Conservation (phyloP, 2,329 filamentous ascomycete genomes). For the Volutella citrinella region DNA sequence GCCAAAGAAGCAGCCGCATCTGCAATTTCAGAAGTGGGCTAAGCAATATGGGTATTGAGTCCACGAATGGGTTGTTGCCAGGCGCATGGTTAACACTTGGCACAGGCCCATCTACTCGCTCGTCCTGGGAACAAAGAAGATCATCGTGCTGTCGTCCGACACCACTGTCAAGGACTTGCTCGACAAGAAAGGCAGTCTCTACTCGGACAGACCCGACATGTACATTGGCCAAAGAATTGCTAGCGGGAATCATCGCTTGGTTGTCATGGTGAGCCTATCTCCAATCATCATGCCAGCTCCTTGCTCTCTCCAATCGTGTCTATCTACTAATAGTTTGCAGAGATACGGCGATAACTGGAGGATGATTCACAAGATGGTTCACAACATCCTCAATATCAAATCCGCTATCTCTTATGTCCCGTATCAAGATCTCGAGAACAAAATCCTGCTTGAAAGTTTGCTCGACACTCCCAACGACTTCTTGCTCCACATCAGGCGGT, state of each 20-base stretch:
- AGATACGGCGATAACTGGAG: conserved; percentile 9
- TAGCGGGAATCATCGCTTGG: conserved; percentile 3
- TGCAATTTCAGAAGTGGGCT: conserved; percentile 6
- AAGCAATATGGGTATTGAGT: conserved; percentile 3
- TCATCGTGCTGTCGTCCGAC: conserved; percentile 6
- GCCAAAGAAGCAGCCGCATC: conserved; percentile 1
- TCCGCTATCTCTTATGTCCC: conserved; percentile 39
- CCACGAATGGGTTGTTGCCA: too few species aligned
- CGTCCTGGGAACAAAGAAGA: conserved; percentile 5
- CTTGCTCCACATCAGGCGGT: conserved; percentile 44
- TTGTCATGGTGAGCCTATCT: conserved; percentile 8
- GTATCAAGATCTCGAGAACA: conserved; percentile 40
- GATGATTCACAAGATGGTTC: conserved; percentile 28
- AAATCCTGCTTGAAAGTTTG: conserved; percentile 40
- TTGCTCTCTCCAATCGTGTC: too few species aligned
- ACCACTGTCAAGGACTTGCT: conserved; percentile 3
- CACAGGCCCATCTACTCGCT: conserved; percentile 6
- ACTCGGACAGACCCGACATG: conserved; percentile 8
- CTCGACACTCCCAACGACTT: conserved; percentile 36
- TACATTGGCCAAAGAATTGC: conserved; percentile 8
- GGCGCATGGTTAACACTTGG: too few species aligned
- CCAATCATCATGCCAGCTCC: too few species aligned
- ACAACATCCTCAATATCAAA: conserved; percentile 36
- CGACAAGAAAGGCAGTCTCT: conserved; percentile 3
- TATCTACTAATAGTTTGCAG: too few species aligned